These are phyloP conservation scores for Phytophthora tubulina DNA, from an alignment of 352 stramenopile genomes.

Conservation along the genomic window DNA sequence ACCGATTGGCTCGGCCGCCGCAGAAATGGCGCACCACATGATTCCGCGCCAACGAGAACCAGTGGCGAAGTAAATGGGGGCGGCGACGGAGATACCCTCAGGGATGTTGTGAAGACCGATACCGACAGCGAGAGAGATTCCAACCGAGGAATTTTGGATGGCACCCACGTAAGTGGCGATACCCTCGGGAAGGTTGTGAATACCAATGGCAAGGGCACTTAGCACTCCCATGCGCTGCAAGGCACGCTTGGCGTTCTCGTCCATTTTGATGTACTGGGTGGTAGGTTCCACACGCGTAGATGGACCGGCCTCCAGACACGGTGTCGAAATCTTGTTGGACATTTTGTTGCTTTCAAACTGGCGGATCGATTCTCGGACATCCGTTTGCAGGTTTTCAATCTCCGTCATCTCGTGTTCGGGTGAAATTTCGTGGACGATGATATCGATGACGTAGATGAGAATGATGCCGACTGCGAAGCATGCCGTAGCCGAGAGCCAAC, in stretches of 20 bases:
- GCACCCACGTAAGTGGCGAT: constrained; percentile 91
- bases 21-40: constrained; percentile 91
- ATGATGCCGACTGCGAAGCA: constrained; percentile 89
- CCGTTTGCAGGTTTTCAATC: constrained; percentile 41
- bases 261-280: constrained; percentile 34
- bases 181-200: constrained; percentile 97
- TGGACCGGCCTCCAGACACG: no score
- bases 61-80: constrained; percentile 98
- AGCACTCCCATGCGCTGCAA: constrained; percentile 90
- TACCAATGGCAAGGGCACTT: constrained; percentile 92
- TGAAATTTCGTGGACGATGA: constrained; percentile 49
- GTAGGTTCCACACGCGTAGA: background rate
- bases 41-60: constrained; percentile 94
- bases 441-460: constrained; percentile 64
- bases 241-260: constrained; percentile 35
- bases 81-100: constrained; percentile 94
- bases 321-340: no score
- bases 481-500: constrained; percentile 81
- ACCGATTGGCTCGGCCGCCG: constrained; percentile 89
- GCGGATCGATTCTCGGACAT: constrained; percentile 46
- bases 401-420: constrained; percentile 30
- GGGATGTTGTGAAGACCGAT: constrained; percentile 91
- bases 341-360: constrained; percentile 38
- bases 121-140: constrained; percentile 92
- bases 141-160: constrained; percentile 91